Percentiles rank a stretch among this genome's conserved stretches.
phyloP scores from a whole-genome alignment of 148 eudicot species.

The Euryodendron excelsum region DNA sequence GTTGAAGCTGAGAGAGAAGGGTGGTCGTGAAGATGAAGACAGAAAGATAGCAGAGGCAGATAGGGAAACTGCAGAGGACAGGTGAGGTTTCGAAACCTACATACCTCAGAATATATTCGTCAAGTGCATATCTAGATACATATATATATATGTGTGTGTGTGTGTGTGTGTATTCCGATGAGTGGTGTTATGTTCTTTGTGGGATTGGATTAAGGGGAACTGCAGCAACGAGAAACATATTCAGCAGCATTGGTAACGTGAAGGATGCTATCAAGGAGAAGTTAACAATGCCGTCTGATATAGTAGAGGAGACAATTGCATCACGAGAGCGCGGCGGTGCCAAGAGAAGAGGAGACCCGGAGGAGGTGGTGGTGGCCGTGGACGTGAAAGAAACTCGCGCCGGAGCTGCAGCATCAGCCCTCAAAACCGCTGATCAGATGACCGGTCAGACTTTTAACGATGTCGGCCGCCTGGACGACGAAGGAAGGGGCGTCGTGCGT shows the following conservation, averaged over 20 bases:
- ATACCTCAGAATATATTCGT: background rate
- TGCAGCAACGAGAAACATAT: slow-evolving; percentile 33
- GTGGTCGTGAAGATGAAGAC: slow-evolving; percentile 27
- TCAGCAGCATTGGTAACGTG: slow-evolving; percentile 39
- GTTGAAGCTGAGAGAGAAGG: slow-evolving; percentile 38
- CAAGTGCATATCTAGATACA: background rate
- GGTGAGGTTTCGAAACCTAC: slow-evolving; percentile 19
- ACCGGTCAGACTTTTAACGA: slow-evolving; percentile 44
- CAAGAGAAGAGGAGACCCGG: slow-evolving; percentile 18
- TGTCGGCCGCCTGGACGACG: too few relatives aligned
- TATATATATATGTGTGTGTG: background rate
- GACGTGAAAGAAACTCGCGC: slow-evolving; percentile 34
- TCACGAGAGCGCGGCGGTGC: slow-evolving; percentile 1
- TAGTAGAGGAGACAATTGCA: background rate
- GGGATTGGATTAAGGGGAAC: slow-evolving; percentile 30
- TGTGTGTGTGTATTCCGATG: background rate
- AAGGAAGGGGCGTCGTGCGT: slow-evolving; percentile 22
- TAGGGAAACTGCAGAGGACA: slow-evolving; percentile 33
- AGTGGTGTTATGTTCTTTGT: background rate
- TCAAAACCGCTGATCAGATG: slow-evolving; percentile 43
- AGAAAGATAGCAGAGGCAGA: slow-evolving; percentile 25
- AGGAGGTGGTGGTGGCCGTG: slow-evolving; percentile 24
- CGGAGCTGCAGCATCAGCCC: slow-evolving; percentile 26
- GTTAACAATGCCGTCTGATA: slow-evolving; percentile 37
- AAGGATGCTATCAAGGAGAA: slow-evolving; percentile 49